Evolutionary conservation across 2,329 filamentous ascomycete genomes (phyloP).

Genomic region (Dryadomyces sulphureus): DNA sequence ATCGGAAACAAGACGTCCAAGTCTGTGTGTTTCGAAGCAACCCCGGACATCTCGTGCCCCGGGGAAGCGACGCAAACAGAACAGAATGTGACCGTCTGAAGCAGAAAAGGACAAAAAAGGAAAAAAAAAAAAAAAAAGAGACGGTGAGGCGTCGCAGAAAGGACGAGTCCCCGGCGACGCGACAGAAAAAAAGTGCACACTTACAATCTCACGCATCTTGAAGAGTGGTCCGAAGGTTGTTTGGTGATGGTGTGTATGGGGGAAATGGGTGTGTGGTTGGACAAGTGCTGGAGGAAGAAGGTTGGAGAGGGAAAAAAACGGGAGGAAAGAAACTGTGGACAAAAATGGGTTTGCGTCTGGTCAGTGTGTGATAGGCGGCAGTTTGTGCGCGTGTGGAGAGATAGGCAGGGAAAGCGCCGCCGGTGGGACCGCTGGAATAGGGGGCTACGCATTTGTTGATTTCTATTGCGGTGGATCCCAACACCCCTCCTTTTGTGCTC

Average conservation of each 20-base stretch:
- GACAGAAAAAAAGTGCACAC: slow-evolving; percentile 18
- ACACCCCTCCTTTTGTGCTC: slow-evolving; percentile 4
- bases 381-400: slow-evolving; percentile 1
- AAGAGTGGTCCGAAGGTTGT: slow-evolving; percentile 11
- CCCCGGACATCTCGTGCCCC: too few relatives aligned
- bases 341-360: not conserved
- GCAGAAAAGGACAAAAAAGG: too few relatives aligned
- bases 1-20: too few relatives aligned
- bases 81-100: too few relatives aligned
- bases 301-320: slow-evolving; percentile 6
- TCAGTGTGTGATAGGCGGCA: not conserved
- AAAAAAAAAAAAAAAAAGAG: too few relatives aligned
- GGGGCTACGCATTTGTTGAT: slow-evolving; percentile 3
- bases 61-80: too few relatives aligned
- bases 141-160: not conserved
- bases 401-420: not conserved
- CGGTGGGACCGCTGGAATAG: not conserved
- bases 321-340: slow-evolving; percentile 1
- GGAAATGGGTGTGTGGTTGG: too few relatives aligned
- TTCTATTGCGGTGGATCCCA: not conserved
- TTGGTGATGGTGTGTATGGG: not conserved
- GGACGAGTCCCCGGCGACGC: not conserved
- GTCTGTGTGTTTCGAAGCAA: too few relatives aligned
- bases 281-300: slow-evolving; percentile 3
- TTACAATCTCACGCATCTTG: slow-evolving; percentile 64